A percentile compares a stretch with the other conserved stretches of the same genome.
Conservation (phyloP, 306 rosid genomes). For the Abrus precatorius region DNA sequence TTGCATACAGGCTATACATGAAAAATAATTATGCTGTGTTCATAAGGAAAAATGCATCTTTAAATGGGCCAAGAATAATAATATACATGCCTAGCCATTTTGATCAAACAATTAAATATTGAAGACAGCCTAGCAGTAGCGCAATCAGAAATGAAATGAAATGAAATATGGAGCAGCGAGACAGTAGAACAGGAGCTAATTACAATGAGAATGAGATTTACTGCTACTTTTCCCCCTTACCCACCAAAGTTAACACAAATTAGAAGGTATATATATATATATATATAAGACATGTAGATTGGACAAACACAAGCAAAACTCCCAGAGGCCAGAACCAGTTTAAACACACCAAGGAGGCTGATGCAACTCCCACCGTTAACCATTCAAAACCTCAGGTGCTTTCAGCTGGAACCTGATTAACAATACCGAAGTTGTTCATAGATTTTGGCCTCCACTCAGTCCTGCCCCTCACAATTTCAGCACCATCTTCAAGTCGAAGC, state of each 20-base stretch:
- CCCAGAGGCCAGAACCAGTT: slow-evolving; percentile 49
- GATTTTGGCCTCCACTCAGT: slow-evolving; percentile 93
- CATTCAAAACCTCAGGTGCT: slow-evolving; percentile 54
- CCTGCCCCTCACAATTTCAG: slow-evolving; percentile 91
- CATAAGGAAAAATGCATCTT: slow-evolving; percentile 50
- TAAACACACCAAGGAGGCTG: slow-evolving; percentile 43
- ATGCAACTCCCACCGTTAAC: slow-evolving; percentile 50
- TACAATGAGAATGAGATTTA: slow-evolving; percentile 68
- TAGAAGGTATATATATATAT: slow-evolving; percentile 47
- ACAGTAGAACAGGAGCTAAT: slow-evolving; percentile 58
- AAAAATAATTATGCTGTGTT: slow-evolving; percentile 48
- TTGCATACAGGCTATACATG: slow-evolving; percentile 47
- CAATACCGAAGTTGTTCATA: slow-evolving; percentile 57
- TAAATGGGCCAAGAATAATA: slow-evolving; percentile 41
- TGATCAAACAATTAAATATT: slow-evolving; percentile 54
- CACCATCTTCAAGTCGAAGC: slow-evolving; percentile 88
- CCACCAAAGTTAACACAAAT: slow-evolving; percentile 53
- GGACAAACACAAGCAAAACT: slow-evolving; percentile 68
- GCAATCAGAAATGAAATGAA: slow-evolving; percentile 47
- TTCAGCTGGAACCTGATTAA: slow-evolving; percentile 68
- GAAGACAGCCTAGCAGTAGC: slow-evolving; percentile 57
- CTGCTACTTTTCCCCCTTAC: slow-evolving; percentile 52
- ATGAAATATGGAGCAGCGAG: slow-evolving; percentile 43
- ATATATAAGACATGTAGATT: slow-evolving; percentile 48
- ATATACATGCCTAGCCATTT: slow-evolving; percentile 59